Evolutionary conservation across 2,329 filamentous ascomycete species (phyloP).

Genomic region (Diaporthe citrichinensis): DNA sequence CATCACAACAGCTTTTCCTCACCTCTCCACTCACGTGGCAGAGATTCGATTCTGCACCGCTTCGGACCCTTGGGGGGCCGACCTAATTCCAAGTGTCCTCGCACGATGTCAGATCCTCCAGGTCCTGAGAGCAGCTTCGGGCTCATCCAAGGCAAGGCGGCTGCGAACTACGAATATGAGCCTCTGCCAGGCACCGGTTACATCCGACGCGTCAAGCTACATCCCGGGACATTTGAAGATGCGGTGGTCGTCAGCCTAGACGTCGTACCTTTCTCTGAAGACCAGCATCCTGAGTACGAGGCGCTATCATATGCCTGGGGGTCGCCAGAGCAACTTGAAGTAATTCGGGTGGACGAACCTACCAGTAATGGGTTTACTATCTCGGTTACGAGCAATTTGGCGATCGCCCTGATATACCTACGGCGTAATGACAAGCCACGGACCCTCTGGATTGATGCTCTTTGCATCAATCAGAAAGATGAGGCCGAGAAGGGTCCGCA

Average conservation of each 20-base stretch:
- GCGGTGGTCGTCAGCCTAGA: neutral
- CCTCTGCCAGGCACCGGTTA: neutral
- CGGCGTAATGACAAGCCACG: neutral
- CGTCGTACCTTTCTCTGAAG: neutral
- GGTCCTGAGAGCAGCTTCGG: neutral
- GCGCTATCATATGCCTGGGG: neutral
- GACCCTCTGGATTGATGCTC: slow-evolving; percentile 8
- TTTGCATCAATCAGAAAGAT: slow-evolving; percentile 19
- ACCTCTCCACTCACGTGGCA: neutral
- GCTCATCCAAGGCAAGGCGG: neutral
- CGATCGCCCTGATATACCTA: neutral
- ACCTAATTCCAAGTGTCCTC: neutral
- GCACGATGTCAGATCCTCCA: neutral
- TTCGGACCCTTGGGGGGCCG: neutral
- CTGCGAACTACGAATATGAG: neutral
- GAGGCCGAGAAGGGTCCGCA: neutral
- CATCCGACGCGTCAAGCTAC: neutral
- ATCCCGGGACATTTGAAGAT: neutral
- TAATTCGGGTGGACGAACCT: neutral
- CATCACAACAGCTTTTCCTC: neutral
- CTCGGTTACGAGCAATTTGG: neutral
- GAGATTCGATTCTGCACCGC: neutral
- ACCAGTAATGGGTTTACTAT: neutral
- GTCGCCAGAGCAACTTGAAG: neutral
- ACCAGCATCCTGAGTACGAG: neutral